phyloP scores from a whole-genome alignment of 345 rosid genomes.

The Turnera subulata region DNA sequence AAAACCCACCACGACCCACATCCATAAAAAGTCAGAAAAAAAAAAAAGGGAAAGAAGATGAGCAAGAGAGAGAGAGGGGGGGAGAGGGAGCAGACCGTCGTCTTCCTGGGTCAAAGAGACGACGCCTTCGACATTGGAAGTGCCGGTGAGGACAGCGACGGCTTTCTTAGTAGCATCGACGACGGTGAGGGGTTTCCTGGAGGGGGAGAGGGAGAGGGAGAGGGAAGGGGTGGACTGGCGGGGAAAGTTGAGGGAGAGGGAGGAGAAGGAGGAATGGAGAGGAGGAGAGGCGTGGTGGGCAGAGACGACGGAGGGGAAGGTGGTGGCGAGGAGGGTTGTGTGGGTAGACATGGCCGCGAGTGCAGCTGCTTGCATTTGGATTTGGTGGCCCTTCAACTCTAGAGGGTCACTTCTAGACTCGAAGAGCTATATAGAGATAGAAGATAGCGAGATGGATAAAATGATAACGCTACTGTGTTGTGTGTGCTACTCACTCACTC shows the following conservation, averaged over 20 bases:
- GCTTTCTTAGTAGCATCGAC: constrained; percentile 74
- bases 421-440: too few relatives aligned
- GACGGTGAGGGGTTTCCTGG: constrained; percentile 43
- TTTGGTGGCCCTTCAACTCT: too few relatives aligned
- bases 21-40: background rate
- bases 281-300: constrained; percentile 3
- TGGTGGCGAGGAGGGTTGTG: constrained; percentile 37
- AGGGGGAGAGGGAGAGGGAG: constrained; percentile 25
- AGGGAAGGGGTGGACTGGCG: constrained; percentile 33
- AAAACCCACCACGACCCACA: background rate
- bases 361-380: constrained; percentile 13
- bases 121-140: constrained; percentile 80
- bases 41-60: background rate
- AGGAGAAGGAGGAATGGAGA: constrained; percentile 47
- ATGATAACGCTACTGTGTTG: too few relatives aligned
- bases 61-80: background rate
- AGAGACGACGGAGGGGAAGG: constrained; percentile 22
- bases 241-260: constrained; percentile 46
- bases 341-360: constrained; percentile 61
- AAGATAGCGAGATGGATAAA: too few relatives aligned
- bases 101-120: constrained; percentile 73
- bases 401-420: too few relatives aligned
- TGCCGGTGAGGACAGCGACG: constrained; percentile 86
- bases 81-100: constrained; percentile 38
- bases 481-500: too few relatives aligned